Evolutionary conservation across 1,284 basidiomycete genomes (phyloP).

Genomic region (Uromyces viciae-fabae): DNA sequence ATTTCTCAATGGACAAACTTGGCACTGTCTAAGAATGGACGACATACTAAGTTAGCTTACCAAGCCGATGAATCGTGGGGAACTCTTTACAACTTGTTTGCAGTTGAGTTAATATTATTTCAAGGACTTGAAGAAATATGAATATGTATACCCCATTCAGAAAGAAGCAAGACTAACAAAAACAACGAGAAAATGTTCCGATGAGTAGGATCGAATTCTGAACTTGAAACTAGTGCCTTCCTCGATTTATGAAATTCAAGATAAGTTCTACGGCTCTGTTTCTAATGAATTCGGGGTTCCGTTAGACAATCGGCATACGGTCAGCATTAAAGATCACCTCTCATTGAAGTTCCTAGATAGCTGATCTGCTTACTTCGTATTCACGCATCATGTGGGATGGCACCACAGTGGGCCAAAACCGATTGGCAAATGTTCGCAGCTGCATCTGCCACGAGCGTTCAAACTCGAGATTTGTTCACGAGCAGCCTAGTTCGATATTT

Average conservation of each 20-base stretch:
- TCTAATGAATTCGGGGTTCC: slow-evolving; percentile 53
- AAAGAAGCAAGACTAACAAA: no score
- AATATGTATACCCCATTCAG: no score
- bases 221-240: slow-evolving; percentile 53
- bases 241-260: slow-evolving; percentile 53
- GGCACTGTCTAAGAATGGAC: slow-evolving; percentile 41
- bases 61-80: slow-evolving; percentile 54
- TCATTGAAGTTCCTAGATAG: no score
- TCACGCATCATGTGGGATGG: no score
- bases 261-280: slow-evolving; percentile 51
- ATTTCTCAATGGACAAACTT: slow-evolving; percentile 50
- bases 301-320: slow-evolving; percentile 54
- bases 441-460: slow-evolving; percentile 48
- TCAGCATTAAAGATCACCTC: slow-evolving; percentile 54
- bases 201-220: slow-evolving; percentile 53
- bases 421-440: slow-evolving; percentile 56
- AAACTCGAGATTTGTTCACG: slow-evolving; percentile 52
- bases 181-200: no score
- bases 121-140: no score
- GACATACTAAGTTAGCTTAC: slow-evolving; percentile 55
- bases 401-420: slow-evolving; percentile 46
- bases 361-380: no score
- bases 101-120: slow-evolving; percentile 48
- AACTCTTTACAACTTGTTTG: slow-evolving; percentile 53
- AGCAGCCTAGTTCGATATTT: slow-evolving; percentile 52